Evolutionary conservation across 495 filamentous ascomycete genomes (phyloP).

Genomic region (Bombardia bombarda): DNA sequence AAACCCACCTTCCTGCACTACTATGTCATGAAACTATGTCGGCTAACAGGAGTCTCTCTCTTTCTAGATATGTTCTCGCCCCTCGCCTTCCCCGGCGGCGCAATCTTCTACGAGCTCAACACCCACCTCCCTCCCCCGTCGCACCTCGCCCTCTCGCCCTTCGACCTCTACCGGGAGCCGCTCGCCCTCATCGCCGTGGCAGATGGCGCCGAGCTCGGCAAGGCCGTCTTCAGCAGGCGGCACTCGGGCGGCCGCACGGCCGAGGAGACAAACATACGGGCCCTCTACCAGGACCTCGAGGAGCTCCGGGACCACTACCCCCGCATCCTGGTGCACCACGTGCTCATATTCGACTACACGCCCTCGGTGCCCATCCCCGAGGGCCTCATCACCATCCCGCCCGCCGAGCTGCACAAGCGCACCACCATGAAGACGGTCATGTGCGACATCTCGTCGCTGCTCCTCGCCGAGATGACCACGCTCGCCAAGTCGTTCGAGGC

Average conservation of each 20-base stretch:
- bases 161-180: slow-evolving; percentile 76
- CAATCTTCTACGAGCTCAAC: slow-evolving; percentile 83
- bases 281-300: slow-evolving; percentile 56
- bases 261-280: slow-evolving; percentile 38
- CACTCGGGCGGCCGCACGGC: slow-evolving; percentile 39
- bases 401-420: slow-evolving; percentile 56
- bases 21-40: no score
- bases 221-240: slow-evolving; percentile 35
- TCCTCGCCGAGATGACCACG: slow-evolving; percentile 81
- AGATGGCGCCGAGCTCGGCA: slow-evolving; percentile 56
- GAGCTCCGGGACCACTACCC: slow-evolving; percentile 65
- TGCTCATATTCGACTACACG: slow-evolving; percentile 70
- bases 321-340: slow-evolving; percentile 66
- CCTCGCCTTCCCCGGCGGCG: slow-evolving; percentile 79
- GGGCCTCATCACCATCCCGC: slow-evolving; percentile 66
- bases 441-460: slow-evolving; percentile 77
- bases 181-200: slow-evolving; percentile 71
- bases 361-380: slow-evolving; percentile 43
- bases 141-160: slow-evolving; percentile 71
- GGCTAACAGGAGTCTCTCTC: slow-evolving; percentile 24
- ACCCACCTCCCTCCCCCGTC: slow-evolving; percentile 69
- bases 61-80: slow-evolving; percentile 89
- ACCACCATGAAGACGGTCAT: slow-evolving; percentile 94
- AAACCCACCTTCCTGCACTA: no score
- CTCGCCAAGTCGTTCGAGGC: slow-evolving; percentile 80